Evolutionary conservation across 768 basidiomycete species (phyloP), one percentile per base, ranked within the genome.

Genomic region (Panaeolus cyanescens): DNA sequence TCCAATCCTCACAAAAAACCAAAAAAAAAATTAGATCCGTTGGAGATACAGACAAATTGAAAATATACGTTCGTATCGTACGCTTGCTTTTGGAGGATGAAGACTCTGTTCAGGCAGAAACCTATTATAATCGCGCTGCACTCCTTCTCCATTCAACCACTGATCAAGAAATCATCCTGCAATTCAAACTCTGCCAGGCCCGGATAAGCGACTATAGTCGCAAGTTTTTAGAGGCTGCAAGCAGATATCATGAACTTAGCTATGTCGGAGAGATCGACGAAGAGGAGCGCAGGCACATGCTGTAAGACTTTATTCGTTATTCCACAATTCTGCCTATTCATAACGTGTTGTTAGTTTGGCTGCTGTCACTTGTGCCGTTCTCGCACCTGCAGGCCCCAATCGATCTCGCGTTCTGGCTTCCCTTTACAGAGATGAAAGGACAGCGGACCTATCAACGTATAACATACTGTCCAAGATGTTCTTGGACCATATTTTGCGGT

Each of bases 381-480:
- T 99, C 15, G 97, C 96, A 10, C 96, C 97, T 13, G 95, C 97
- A 45, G 97, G 97, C 0, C 97, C 97, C 7, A 95, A 95, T 72
- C 90, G 97, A 34, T 97, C 96, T 37, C 89, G 97, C 32, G 83
- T 97, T 13, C 84, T 99, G 59, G 93, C 95, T 7, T 90, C 96
- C 28, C 83, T 99, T 54, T 96, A 93, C 71, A 86, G 97, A 54
- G 97, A 99, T 71, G 97, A 99, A 70, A 89, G 97, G 36, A 89
- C 93, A 0, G 69, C 81, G 28, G 86, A 92, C 22, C 86, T 96
- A 3, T 84, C 89, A 6, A 89, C 91, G 12, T 90, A 89, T 79
- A 91, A 92, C 70, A 95, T 99, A 72, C 86, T 99, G 25, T 89
- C 91, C 34, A 98, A 98, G 73, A 99, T 99, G 96, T 95, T 97